Base-by-base conservation (phyloP, 208 protist species). In the Trypanosoma rangeli region DNA sequence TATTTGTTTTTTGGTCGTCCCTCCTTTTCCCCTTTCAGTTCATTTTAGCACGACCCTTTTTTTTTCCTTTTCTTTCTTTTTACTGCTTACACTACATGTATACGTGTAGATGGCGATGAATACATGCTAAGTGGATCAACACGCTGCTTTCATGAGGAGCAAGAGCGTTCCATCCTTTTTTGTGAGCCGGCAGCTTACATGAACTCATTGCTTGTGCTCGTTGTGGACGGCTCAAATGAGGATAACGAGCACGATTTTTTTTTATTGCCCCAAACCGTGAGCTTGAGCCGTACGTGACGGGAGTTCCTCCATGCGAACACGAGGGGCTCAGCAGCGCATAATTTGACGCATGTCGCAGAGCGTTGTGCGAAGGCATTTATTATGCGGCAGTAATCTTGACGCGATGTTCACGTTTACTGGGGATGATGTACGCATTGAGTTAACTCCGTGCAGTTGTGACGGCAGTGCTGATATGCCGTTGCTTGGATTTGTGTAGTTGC, bases 291-390 rank as follows among this genome's bases (percentile, higher is more conserved):
- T 56, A 16, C 55, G 48, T 56, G 42, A 57, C 61, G n/a, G 33
- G n/a, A n/a, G 61, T 7, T 42, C 44, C 55, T 44, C 4, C 16
- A 44, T 66, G 50, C 15, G 15, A 68, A 29, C 20, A 5, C 24
- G 49, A 42, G 63, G 50, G 29, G 5, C 29, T 46, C 16, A 44
- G 15, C 63, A 48, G 50, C 50, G 63, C 48, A 44, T 68, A 7
- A 57, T 56, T 31, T 29, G 63, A 16, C 49, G 63, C 3, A 24
- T 68, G 24, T 20, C 50, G 39, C 49, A 68, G 20, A 46, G 63
- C 44, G 31, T 59, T 58, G 63, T 58, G 5, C 63, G 50, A n/a
- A 49, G 63, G 20, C 63, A 68, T 68, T 58, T 58, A 31, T 31
- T 68, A 37, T 50, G 48, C 24, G 49, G 63, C 24, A 28, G 31